Conservation (phyloP, 495 filamentous ascomycete species). For the Annulohypoxylon maeteangense region DNA sequence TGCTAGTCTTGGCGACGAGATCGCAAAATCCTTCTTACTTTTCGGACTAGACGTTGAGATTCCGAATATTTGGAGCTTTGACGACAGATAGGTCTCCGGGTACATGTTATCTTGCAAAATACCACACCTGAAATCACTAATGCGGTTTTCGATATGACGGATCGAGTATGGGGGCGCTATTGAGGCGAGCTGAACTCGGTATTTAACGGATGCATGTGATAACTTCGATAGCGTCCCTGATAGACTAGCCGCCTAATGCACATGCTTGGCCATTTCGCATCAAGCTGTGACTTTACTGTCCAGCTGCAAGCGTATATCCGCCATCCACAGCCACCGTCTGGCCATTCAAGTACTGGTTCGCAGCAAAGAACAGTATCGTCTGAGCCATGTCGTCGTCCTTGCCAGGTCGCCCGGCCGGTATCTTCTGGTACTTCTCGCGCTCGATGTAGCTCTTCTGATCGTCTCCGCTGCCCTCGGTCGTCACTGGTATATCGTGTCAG, state of each 20-base stretch:
- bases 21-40: neutral
- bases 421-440: constrained; percentile 68
- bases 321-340: constrained; percentile 76
- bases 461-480: constrained; percentile 61
- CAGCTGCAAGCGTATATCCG: constrained; percentile 52
- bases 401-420: constrained; percentile 70
- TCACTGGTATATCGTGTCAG: constrained; percentile 58
- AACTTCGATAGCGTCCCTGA: neutral
- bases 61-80: neutral
- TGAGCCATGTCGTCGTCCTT: constrained; percentile 80
- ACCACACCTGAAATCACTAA: neutral
- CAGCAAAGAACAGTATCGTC: constrained; percentile 68
- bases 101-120: neutral
- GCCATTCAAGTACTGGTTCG: constrained; percentile 79
- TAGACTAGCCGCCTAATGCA: neutral
- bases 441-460: constrained; percentile 72
- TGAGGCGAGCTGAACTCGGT: neutral
- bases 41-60: neutral
- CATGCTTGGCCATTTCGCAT: neutral
- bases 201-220: neutral
- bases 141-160: neutral
- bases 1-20: neutral
- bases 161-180: neutral
- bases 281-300: constrained; percentile 11
- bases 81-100: neutral